Conservation (phyloP, 768 basidiomycete species). For the Rhizopogon salebrosus region DNA sequence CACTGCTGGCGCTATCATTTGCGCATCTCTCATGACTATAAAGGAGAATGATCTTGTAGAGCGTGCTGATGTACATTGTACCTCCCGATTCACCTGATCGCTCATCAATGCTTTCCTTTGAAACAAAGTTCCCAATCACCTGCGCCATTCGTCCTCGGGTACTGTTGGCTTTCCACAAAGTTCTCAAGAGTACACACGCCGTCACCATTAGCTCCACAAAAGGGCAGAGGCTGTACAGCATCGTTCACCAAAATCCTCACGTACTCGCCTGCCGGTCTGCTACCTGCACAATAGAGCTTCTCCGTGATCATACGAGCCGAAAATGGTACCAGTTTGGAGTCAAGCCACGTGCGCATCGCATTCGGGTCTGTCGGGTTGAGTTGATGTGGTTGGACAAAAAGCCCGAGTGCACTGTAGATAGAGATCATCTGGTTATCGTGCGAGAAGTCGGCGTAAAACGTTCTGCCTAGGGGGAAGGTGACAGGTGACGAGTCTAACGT, state of each 20-base stretch:
- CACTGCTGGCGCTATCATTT: constrained; percentile 51
- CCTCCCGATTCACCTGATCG: not conserved
- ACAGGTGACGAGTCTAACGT: constrained; percentile 58
- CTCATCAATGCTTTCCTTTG: constrained; percentile 12
- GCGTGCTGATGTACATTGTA: constrained; percentile 32
- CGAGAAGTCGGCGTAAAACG: constrained; percentile 74
- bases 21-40: constrained; percentile 50
- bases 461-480: constrained; percentile 69
- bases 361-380: constrained; percentile 10
- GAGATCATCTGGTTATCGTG: constrained; percentile 83
- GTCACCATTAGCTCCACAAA: constrained; percentile 43
- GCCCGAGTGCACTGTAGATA: constrained; percentile 56
- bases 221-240: constrained; percentile 51
- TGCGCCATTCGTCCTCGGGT: constrained; percentile 59
- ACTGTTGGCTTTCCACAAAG: constrained; percentile 70
- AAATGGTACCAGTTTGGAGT: constrained; percentile 64
- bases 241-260: constrained; percentile 76
- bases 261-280: constrained; percentile 31
- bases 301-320: constrained; percentile 68
- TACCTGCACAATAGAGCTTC: constrained; percentile 42
- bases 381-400: constrained; percentile 34
- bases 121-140: constrained; percentile 72
- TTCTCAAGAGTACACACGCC: constrained; percentile 59
- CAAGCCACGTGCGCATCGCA: constrained; percentile 41
- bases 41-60: constrained; percentile 46